These are phyloP conservation scores for Ananas comosus DNA, from an alignment of 176 grass and related monocot species.

Conservation along the genomic window DNA sequence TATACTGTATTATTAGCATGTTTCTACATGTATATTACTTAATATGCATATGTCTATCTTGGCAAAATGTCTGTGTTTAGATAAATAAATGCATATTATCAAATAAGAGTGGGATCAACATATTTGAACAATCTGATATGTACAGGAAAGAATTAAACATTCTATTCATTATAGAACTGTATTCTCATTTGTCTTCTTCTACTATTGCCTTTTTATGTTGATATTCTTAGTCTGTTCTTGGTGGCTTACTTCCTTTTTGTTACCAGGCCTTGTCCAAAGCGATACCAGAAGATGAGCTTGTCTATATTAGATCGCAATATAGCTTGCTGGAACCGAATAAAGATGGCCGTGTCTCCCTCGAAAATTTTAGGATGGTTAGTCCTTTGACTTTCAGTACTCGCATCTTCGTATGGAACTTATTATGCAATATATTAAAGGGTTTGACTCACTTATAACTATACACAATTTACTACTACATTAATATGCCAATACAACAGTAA, in stretches of 20 bases:
- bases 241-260: slow-evolving; percentile 7
- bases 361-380: slow-evolving; percentile 86
- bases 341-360: slow-evolving; percentile 66
- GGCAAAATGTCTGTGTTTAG: no score
- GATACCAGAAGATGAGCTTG: slow-evolving; percentile 86
- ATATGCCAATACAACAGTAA: neutral
- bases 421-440: neutral
- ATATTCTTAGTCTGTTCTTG: neutral
- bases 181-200: neutral
- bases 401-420: neutral
- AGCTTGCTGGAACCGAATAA: slow-evolving; percentile 74
- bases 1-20: slow-evolving; percentile 2
- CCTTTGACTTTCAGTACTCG: slow-evolving; percentile 1
- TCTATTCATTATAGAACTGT: neutral
- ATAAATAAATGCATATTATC: no score
- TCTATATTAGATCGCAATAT: slow-evolving; percentile 81
- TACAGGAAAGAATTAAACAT: neutral
- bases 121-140: no score
- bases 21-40: neutral
- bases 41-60: neutral
- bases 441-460: neutral
- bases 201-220: neutral
- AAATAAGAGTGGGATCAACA: no score
- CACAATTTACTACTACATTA: neutral
- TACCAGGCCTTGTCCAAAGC: slow-evolving; percentile 80